Base-by-base conservation (phyloP, 2,329 filamentous ascomycete genomes). In the Samsoniella hepiali region DNA sequence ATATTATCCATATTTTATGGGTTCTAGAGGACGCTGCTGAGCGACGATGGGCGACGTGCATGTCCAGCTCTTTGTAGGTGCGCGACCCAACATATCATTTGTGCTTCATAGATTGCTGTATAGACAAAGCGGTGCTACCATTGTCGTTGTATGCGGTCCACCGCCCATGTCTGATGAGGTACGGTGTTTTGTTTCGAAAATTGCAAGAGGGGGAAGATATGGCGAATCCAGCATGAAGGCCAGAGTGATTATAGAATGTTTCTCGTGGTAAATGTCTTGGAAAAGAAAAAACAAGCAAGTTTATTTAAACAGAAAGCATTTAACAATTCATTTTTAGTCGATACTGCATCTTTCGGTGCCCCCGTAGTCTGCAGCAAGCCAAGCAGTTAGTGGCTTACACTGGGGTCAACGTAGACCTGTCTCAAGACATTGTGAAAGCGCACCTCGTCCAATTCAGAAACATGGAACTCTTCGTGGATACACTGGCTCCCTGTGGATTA, bases 81-180 rank as follows among this genome's bases (percentile, higher is more conserved):
- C 50, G 2, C 60, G 67, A 29, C 49, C 69, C 2, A 47, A 68
- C 36, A 29, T 69, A 27, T 61, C 63, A 22, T 45, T 55, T 6
- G 22, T 67, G 13, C 32, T 69, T 4, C 62, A 67, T 34, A 49
- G 58, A 4, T 62, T 68, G 17, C 36, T 69, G 1, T 22, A 27
- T 3, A 42, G 50, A n/a, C 36, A 62, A 44, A 64, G 34, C 36
- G 67, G 61, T 8, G 68, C 67, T 3, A 69, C 67, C 6, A 66
- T 63, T 10, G 68, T 70, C 3, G 58, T 70, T 38, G 67, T 70
- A 6, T 70, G 67, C 34, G 68, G 67, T 3, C 67, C 68, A 5
- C 29, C 63, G 2, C 63, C 61, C n/a, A 67, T 70, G 67, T 64
- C 67, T 10, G 67, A 70, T 47, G 67, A 69, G 7, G 68, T 68